Evolutionary conservation across 2,329 filamentous ascomycete genomes (phyloP).

Genomic region (Aspergillus phoenicis): DNA sequence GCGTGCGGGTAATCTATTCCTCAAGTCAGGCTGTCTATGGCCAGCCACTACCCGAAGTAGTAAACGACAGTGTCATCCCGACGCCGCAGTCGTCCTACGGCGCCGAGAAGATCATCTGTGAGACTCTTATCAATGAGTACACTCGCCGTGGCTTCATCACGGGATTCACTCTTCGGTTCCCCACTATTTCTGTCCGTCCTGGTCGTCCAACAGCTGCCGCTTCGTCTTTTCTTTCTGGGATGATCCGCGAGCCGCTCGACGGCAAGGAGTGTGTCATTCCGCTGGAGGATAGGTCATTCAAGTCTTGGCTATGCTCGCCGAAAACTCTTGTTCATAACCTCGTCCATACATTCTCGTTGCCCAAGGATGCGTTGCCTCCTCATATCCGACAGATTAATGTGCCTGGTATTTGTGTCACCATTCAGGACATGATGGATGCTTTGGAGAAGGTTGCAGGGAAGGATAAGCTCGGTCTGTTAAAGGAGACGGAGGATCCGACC

Average conservation of each 20-base stretch:
- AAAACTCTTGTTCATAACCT: slow-evolving; percentile 58
- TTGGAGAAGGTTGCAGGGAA: slow-evolving; percentile 58
- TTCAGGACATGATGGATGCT: slow-evolving; percentile 60
- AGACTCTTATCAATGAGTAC: slow-evolving; percentile 65
- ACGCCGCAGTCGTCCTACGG: slow-evolving; percentile 66
- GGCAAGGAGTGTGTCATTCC: slow-evolving; percentile 57
- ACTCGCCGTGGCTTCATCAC: slow-evolving; percentile 62
- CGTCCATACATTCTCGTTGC: slow-evolving; percentile 51
- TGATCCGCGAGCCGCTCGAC: slow-evolving; percentile 65
- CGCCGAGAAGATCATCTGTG: slow-evolving; percentile 64
- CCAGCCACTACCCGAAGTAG: slow-evolving; percentile 56
- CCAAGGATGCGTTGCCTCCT: slow-evolving; percentile 42
- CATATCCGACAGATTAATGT: slow-evolving; percentile 59
- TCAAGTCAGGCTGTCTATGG: slow-evolving; percentile 67
- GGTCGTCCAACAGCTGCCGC: slow-evolving; percentile 63
- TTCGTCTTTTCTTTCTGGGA: slow-evolving; percentile 64
- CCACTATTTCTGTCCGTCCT: slow-evolving; percentile 63
- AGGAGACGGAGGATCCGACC: slow-evolving; percentile 54
- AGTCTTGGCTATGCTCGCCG: slow-evolving; percentile 59
- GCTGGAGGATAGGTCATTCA: slow-evolving; percentile 54
- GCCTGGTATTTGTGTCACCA: slow-evolving; percentile 57
- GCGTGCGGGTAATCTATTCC: slow-evolving; percentile 62
- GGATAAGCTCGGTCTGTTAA: slow-evolving; percentile 54
- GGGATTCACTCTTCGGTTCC: slow-evolving; percentile 61
- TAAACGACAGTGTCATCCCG: slow-evolving; percentile 56